Percentiles rank a stretch among this genome's conserved stretches.
These are phyloP conservation scores for Tribonema minus DNA, from an alignment of 108 stramenopile species.

Conservation along the genomic window DNA sequence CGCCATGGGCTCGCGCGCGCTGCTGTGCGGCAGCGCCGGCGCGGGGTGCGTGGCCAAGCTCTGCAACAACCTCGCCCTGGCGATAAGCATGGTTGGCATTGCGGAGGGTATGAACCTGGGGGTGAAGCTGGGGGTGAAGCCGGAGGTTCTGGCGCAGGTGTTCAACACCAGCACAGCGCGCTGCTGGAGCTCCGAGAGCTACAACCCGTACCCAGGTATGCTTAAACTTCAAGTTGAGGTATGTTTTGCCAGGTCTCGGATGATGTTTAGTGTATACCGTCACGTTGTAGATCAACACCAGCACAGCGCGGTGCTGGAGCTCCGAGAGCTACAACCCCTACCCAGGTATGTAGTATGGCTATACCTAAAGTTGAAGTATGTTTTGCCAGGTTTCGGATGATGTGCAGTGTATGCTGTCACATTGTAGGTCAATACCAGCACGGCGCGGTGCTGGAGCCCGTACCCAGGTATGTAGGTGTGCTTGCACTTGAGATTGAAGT, in stretches of 20 bases:
- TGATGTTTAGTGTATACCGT: too few relatives aligned
- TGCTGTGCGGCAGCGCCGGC: conserved; percentile 75
- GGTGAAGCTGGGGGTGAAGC: conserved; percentile 77
- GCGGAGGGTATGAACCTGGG: conserved; percentile 90
- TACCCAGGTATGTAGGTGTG: conserved; percentile 69
- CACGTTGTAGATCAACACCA: too few relatives aligned
- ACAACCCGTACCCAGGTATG: conserved; percentile 86
- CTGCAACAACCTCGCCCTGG: conserved; percentile 87
- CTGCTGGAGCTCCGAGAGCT: conserved; percentile 83
- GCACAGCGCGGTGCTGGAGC: conserved; percentile 87
- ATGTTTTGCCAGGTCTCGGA: conserved; percentile 26
- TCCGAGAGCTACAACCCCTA: conserved; percentile 86
- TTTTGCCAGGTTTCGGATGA: conserved; percentile 20
- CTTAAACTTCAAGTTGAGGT: conserved; percentile 57
- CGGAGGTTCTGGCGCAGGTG: conserved; percentile 70
- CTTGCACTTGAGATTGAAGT: conserved; percentile 56
- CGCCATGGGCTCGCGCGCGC: conserved; percentile 69
- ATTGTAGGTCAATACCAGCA: conserved; percentile 87
- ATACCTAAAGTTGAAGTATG: conserved; percentile 50
- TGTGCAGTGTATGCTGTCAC: too few relatives aligned
- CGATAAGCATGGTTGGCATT: conserved; percentile 83
- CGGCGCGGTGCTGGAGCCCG: conserved; percentile 89
- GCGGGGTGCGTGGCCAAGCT: conserved; percentile 67
- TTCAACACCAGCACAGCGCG: conserved; percentile 86
- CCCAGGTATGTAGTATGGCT: conserved; percentile 68